A percentile compares a stretch with the other conserved stretches of the same genome.
These are phyloP conservation scores for Alternaria ethzedia DNA, from an alignment of 2,329 filamentous ascomycete species.

Conservation along the genomic window DNA sequence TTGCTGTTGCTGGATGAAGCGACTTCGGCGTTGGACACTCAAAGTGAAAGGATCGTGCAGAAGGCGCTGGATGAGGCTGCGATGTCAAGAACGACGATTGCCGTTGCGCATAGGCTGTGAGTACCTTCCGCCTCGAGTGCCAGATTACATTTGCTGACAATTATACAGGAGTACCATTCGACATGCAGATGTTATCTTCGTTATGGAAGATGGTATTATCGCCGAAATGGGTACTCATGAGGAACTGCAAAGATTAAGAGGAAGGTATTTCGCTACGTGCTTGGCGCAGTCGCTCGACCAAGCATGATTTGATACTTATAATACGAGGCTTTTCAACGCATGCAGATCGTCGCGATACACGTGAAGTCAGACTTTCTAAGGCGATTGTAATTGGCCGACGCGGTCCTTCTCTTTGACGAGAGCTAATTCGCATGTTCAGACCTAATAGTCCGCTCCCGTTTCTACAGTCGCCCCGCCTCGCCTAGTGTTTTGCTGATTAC, in stretches of 20 bases:
- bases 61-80: slow-evolving; percentile 60
- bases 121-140: no score
- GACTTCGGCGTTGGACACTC: slow-evolving; percentile 39
- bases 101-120: slow-evolving; percentile 58
- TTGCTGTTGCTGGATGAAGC: slow-evolving; percentile 66
- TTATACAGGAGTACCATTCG: slow-evolving; percentile 39
- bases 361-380: background rate
- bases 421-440: background rate
- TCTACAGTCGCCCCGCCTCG: background rate
- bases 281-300: background rate
- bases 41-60: slow-evolving; percentile 33
- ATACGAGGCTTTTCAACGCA: background rate
- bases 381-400: background rate
- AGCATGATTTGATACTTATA: background rate
- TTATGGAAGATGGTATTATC: slow-evolving; percentile 48
- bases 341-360: background rate
- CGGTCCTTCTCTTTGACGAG: background rate
- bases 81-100: slow-evolving; percentile 49
- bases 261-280: background rate
- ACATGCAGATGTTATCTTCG: slow-evolving; percentile 49
- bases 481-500: background rate
- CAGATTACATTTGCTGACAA: no score
- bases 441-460: background rate
- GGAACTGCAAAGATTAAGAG: slow-evolving; percentile 19
- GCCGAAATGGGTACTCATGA: slow-evolving; percentile 49